phyloP scores from a whole-genome alignment of 805 yeast species.

The Zygosaccharomyces lentus region DNA sequence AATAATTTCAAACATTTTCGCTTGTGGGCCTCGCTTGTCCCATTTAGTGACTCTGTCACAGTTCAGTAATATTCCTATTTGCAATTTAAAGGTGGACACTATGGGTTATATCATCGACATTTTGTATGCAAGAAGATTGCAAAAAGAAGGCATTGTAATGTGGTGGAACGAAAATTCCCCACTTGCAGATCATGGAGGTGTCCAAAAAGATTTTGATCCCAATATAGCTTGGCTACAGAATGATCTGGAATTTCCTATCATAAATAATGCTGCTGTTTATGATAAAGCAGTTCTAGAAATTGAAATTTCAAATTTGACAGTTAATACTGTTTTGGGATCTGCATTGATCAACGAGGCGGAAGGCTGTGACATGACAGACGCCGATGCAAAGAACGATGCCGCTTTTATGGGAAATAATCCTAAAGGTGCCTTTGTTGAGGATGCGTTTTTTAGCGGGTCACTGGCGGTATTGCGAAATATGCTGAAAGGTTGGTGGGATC shows the following conservation, averaged over 20 bases:
- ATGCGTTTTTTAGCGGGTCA: constrained; percentile 76
- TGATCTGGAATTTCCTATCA: constrained; percentile 62
- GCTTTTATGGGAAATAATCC: constrained; percentile 17
- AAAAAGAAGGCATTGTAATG: constrained; percentile 60
- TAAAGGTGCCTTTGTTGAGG: constrained; percentile 57
- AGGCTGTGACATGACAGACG: constrained; percentile 69
- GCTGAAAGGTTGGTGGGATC: constrained; percentile 93
- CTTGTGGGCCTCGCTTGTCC: constrained; percentile 67
- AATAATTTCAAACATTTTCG: constrained; percentile 64
- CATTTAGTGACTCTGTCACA: constrained; percentile 61
- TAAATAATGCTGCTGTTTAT: constrained; percentile 76
- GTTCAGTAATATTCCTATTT: constrained; percentile 78
- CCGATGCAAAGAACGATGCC: constrained; percentile 32
- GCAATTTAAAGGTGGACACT: constrained; percentile 77
- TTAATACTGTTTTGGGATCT: constrained; percentile 84
- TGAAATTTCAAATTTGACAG: constrained; percentile 69
- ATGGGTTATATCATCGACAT: constrained; percentile 78
- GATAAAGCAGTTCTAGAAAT: constrained; percentile 75
- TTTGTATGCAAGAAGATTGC: constrained; percentile 74
- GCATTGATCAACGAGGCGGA: constrained; percentile 82
- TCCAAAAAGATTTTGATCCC: constrained; percentile 57
- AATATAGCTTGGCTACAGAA: constrained; percentile 39
- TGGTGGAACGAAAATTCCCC: constrained; percentile 88
- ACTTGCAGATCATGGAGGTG: constrained; percentile 80
- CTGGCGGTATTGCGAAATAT: constrained; percentile 63